phyloP scores from a whole-genome alignment of 2,329 filamentous ascomycete species.

The Apiospora saccharicola region DNA sequence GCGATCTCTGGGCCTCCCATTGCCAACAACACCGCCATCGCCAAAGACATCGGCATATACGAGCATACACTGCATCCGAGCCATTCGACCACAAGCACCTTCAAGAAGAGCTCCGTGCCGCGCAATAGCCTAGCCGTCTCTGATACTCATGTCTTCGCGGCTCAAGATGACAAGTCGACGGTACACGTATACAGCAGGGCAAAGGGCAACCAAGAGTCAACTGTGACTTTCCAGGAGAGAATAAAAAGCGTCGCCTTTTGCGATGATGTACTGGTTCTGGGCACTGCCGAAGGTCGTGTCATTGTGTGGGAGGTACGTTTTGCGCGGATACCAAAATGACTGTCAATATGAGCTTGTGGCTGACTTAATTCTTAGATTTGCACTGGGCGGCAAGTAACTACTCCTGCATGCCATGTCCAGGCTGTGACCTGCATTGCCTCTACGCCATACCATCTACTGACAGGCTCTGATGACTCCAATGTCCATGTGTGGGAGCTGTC shows the following conservation, averaged over 20 bases:
- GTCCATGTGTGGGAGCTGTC: constrained; percentile 91
- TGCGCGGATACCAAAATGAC: constrained; percentile 2
- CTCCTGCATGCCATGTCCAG: constrained; percentile 80
- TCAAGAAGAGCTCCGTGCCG: constrained; percentile 92
- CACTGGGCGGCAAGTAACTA: constrained; percentile 79
- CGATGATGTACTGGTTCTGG: constrained; percentile 77
- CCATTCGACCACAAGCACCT: constrained; percentile 75
- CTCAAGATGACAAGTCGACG: constrained; percentile 89
- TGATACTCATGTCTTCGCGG: constrained; percentile 85
- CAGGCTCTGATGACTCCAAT: constrained; percentile 85
- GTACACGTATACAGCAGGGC: constrained; percentile 89
- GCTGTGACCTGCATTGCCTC: constrained; percentile 78
- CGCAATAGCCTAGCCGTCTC: constrained; percentile 82
- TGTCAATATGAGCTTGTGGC: not conserved
- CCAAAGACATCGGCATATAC: constrained; percentile 88
- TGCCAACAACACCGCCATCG: constrained; percentile 67
- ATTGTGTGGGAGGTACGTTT: constrained; percentile 87
- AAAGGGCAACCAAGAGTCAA: constrained; percentile 86
- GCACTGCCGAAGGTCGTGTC: constrained; percentile 84
- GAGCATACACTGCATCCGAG: constrained; percentile 82
- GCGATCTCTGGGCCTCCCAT: constrained; percentile 65
- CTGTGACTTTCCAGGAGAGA: constrained; percentile 86
- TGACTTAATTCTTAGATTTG: constrained; percentile 59
- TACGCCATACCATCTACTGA: constrained; percentile 76
- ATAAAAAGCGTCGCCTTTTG: constrained; percentile 80